Evolutionary conservation across 768 basidiomycete genomes (phyloP).

Genomic region (Kockovaella imperatae): DNA sequence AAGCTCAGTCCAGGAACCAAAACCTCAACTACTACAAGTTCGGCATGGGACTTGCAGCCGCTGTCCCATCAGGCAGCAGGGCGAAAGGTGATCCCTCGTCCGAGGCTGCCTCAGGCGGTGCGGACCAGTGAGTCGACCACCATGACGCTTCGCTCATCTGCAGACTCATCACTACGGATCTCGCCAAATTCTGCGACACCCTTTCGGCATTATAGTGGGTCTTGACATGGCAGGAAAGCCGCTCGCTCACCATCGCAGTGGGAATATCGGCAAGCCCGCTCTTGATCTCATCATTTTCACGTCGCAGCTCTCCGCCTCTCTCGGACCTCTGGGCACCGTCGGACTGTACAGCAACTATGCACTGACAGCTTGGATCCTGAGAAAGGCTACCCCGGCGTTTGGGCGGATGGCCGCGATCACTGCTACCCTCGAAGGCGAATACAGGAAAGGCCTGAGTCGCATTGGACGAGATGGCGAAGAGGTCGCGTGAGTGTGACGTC

Average conservation of each 20-base stretch:
- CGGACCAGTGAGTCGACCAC: constrained; percentile 56
- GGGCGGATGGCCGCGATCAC: constrained; percentile 81
- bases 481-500: constrained; percentile 59
- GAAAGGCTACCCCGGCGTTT: constrained; percentile 84
- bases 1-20: constrained; percentile 53
- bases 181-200: constrained; percentile 78
- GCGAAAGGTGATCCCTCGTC: constrained; percentile 10
- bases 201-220: constrained; percentile 80
- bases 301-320: constrained; percentile 74
- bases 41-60: constrained; percentile 35
- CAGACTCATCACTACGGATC: constrained; percentile 79
- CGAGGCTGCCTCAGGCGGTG: constrained; percentile 52
- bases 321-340: constrained; percentile 74
- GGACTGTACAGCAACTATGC: constrained; percentile 78
- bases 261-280: constrained; percentile 85
- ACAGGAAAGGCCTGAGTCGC: constrained; percentile 73
- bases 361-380: constrained; percentile 70
- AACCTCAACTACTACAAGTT: constrained; percentile 47
- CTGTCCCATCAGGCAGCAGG: constrained; percentile 6
- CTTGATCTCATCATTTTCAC: constrained; percentile 89
- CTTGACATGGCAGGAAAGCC: background rate
- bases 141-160: background rate
- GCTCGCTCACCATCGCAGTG: constrained; percentile 49
- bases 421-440: constrained; percentile 84
- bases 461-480: constrained; percentile 87